A percentile compares a stretch with the other conserved stretches of the same genome.
These are phyloP conservation scores for Podospora comata DNA, from an alignment of 495 filamentous ascomycete genomes.

Conservation along the genomic window DNA sequence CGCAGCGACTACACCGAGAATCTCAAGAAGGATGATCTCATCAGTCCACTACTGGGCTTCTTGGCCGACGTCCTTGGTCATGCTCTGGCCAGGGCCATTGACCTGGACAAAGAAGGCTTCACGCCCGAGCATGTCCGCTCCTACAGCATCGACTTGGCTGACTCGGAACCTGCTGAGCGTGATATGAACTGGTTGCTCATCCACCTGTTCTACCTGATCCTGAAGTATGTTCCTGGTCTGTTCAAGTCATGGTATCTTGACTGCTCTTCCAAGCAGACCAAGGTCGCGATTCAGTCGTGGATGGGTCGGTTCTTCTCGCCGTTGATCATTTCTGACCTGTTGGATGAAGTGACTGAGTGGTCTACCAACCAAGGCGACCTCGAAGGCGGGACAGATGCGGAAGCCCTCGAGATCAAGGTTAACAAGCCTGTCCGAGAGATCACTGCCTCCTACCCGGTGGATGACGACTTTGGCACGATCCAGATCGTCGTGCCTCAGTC, in stretches of 20 bases:
- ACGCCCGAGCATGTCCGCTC: constrained; percentile 61
- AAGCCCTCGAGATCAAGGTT: constrained; percentile 69
- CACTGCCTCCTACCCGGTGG: constrained; percentile 76
- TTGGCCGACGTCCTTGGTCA: constrained; percentile 79
- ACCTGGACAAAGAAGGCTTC: constrained; percentile 44
- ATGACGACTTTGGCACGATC: constrained; percentile 79
- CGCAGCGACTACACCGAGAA: constrained; percentile 71
- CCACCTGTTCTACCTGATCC: constrained; percentile 78
- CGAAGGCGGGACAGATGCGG: constrained; percentile 57
- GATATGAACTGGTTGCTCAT: constrained; percentile 79
- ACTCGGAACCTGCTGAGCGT: constrained; percentile 56
- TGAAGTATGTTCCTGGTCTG: constrained; percentile 70
- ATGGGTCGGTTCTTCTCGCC: constrained; percentile 85
- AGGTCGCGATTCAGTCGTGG: constrained; percentile 71
- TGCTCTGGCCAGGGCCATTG: constrained; percentile 62
- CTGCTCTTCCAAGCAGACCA: constrained; percentile 68
- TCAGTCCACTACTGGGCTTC: constrained; percentile 69
- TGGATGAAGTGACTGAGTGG: constrained; percentile 74
- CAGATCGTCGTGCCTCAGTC: constrained; percentile 70
- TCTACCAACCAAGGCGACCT: constrained; percentile 46
- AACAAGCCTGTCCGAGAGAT: constrained; percentile 67
- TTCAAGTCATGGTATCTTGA: constrained; percentile 87
- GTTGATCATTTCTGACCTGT: constrained; percentile 65
- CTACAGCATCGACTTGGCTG: constrained; percentile 57
- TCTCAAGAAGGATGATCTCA: constrained; percentile 68